phyloP scores from a whole-genome alignment of 352 stramenopile species.

The Phytophthora idaei region DNA sequence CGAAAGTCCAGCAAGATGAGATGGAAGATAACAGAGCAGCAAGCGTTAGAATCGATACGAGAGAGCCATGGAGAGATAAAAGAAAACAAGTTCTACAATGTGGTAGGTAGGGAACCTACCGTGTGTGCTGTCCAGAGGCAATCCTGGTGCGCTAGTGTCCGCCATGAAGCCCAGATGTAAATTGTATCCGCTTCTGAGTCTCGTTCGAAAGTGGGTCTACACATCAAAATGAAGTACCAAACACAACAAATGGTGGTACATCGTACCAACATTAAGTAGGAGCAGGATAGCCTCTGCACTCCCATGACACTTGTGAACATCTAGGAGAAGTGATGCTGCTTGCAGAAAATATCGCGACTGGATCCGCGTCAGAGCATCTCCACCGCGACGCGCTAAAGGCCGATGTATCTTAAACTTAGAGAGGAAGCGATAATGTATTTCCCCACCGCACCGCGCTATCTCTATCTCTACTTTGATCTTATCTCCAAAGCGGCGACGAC shows the following conservation, averaged over 20 bases:
- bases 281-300: neutral
- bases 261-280: neutral
- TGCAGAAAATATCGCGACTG: too few species aligned
- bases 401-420: too few species aligned
- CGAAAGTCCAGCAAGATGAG: neutral
- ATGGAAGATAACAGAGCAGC: conserved; percentile 6
- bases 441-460: too few species aligned
- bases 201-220: neutral
- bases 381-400: too few species aligned
- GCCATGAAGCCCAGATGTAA: conserved; percentile 17
- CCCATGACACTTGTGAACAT: too few species aligned
- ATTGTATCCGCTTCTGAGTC: neutral
- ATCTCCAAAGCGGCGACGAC: too few species aligned
- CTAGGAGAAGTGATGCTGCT: too few species aligned
- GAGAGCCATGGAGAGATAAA: conserved; percentile 6
- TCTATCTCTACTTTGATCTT: too few species aligned
- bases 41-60: conserved; percentile 7
- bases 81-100: neutral
- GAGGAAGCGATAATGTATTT: too few species aligned
- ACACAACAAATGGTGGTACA: too few species aligned
- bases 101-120: conserved; percentile 20
- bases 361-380: too few species aligned
- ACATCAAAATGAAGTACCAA: too few species aligned
- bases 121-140: conserved; percentile 30
- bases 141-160: conserved; percentile 23